Conservation (phyloP, 306 rosid genomes). For the Citrullus colocynthis region DNA sequence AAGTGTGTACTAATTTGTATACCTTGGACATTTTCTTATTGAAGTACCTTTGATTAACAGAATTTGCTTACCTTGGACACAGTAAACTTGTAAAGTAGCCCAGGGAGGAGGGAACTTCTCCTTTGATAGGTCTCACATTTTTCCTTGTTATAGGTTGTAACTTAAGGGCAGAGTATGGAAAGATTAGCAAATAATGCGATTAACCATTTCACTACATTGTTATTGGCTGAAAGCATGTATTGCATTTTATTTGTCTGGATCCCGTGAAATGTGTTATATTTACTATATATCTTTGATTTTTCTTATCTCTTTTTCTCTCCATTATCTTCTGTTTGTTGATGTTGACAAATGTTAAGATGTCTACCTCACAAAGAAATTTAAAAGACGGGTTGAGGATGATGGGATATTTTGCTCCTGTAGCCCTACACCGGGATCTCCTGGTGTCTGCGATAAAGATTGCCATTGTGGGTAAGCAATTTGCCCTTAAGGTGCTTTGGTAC, state of each 20-base stretch:
- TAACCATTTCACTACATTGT: neutral
- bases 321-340: constrained; percentile 20
- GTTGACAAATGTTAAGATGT: constrained; percentile 53
- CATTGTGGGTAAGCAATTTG: constrained; percentile 73
- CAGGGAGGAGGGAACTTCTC: neutral
- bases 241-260: neutral
- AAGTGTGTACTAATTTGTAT: neutral
- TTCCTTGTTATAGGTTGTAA: neutral
- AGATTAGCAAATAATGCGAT: neutral
- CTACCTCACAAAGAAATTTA: constrained; percentile 63
- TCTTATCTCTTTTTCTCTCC: constrained; percentile 8
- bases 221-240: neutral
- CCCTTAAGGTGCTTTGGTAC: neutral
- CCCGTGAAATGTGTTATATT: neutral
- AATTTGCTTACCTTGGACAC: neutral
- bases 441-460: constrained; percentile 77
- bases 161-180: neutral
- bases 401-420: constrained; percentile 87
- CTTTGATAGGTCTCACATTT: neutral
- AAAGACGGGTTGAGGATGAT: constrained; percentile 73
- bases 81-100: neutral
- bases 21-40: neutral
- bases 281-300: constrained; percentile 2
- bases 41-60: neutral
- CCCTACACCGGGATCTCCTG: constrained; percentile 40